Base-by-base conservation (phyloP, 345 rosid species). In the Turritis glabra region DNA sequence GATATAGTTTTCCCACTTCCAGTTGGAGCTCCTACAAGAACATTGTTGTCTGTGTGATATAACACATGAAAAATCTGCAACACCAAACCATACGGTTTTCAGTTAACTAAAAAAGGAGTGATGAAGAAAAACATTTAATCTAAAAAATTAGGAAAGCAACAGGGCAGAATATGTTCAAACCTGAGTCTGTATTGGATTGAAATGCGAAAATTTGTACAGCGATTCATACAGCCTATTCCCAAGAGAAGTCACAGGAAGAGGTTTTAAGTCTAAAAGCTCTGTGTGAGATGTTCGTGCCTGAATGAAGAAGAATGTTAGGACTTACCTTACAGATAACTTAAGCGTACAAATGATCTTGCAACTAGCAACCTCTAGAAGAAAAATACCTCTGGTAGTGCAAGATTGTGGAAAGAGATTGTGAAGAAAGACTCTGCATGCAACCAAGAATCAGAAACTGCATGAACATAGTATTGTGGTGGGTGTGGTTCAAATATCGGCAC, bases 1-100 rank as follows among this genome's bases (percentile, higher is more conserved):
- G 98, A 87, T 71, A 94, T 91, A 22, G 98, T 94, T 84, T 94
- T 91, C 69, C 98, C 98, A 84, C 97, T 94, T 73, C 98, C 98
- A 56, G 98, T 91, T 18, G 98, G 98, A 76, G 98, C 97, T 81
- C 98, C 98, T 57, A 94, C 83, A 57, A 94, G 89, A 71, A 91
- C 96, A 82, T 90, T 91, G 76, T 83, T 85, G 84, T 94, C 96
- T 64, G 96, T 86, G 83, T 94, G 97, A 82, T 90, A 90, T 62
- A 94, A 83, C 35, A 86, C 87, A 83, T 94, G 98, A 73, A 94
- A 94, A 30, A 78, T 84, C 98, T 94, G 92, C 83, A 80, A 76
- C 40, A 38, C 50, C 73, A 68, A 77, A 79, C 78, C 50, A 72
- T 59, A 76, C 59, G 41, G 27, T 56, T 40, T 54, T 75, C 55